Evolutionary conservation across 139 green algal species (phyloP), one percentile per base, ranked within the genome.

Genomic region (Monoraphidium neglectum): DNA sequence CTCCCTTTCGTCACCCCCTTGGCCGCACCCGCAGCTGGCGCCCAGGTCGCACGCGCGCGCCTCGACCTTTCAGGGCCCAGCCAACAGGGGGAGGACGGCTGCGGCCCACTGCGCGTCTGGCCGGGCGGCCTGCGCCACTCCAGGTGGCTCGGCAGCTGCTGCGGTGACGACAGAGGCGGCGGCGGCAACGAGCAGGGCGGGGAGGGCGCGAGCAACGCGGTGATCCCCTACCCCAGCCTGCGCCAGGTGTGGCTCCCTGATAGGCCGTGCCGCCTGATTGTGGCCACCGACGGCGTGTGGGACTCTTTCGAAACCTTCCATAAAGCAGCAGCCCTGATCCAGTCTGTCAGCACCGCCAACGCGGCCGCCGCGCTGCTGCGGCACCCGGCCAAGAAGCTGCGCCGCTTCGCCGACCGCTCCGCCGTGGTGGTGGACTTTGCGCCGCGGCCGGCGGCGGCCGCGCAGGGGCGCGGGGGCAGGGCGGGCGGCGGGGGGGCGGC

Each of bases 71-170:
- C 72, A 30, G 72, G 72, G 2, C 72, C 72, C 2, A 35, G 32
- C n/a, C 23, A 6, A 3, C 18, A 30, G 18, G 65, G 53, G 32
- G 65, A 80, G 49, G 13, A 43, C 15, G 77, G 77, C 35, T 63
- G 66, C 28, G 79, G 74, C 15, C 72, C 71, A 10, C 77, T 79
- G 53, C 40, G 77, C 46, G n/a, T 65, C 35, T 83, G 77, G 77
- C 77, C 77, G 21, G 77, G 77, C 37, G 77, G 77, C 16, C 64
- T 83, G 71, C 70, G 70, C 54, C 61, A 74, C 57, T 74, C 69
- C 40, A 28, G 77, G 15, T 51, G 60, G 28, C 69, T 83, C 4
- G 71, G 77, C 15, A 61, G 74, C 37, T 5, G 3, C 26, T 71
- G 73, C 60, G 71, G 62, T n/a, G n/a, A n/a, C n/a, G n/a, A n/a